Evolutionary conservation across 768 basidiomycete genomes (phyloP).

Genomic region (Podaxis carcinomalis): DNA sequence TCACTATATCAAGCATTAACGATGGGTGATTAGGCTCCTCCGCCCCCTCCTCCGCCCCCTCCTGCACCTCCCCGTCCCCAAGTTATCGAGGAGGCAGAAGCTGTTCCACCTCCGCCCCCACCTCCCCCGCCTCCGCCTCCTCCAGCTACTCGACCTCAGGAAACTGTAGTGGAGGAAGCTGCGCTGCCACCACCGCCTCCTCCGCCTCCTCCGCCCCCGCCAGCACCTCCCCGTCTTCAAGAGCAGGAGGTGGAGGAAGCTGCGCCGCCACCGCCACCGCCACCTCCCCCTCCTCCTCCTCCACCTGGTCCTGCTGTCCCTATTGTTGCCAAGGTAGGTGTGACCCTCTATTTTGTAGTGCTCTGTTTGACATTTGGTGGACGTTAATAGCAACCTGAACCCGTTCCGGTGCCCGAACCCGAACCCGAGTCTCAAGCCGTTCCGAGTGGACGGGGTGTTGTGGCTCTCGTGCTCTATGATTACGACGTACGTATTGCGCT

Average conservation of each 20-base stretch:
- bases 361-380: conserved; percentile 9
- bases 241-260: conserved; percentile 21
- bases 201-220: conserved; percentile 33
- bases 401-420: conserved; percentile 35
- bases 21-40: conserved; percentile 23
- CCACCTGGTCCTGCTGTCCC: conserved; percentile 47
- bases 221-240: conserved; percentile 23
- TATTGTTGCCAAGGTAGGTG: conserved; percentile 27
- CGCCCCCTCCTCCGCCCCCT: conserved; percentile 31
- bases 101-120: conserved; percentile 27
- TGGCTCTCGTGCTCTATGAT: conserved; percentile 74
- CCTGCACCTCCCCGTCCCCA: conserved; percentile 29
- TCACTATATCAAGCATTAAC: conserved; percentile 2
- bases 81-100: conserved; percentile 18
- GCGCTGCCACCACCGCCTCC: conserved; percentile 24
- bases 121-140: conserved; percentile 34
- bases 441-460: conserved; percentile 41
- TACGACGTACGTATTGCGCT: conserved; percentile 51
- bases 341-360: neutral
- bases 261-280: conserved; percentile 26
- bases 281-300: conserved; percentile 39
- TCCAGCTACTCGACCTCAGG: conserved; percentile 26
- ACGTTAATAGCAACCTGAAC: conserved; percentile 31
- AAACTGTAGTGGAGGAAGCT: conserved; percentile 16
- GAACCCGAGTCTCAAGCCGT: conserved; percentile 23